phyloP scores from a whole-genome alignment of 2,329 filamentous ascomycete genomes.

The Setomelanomma holmii region DNA sequence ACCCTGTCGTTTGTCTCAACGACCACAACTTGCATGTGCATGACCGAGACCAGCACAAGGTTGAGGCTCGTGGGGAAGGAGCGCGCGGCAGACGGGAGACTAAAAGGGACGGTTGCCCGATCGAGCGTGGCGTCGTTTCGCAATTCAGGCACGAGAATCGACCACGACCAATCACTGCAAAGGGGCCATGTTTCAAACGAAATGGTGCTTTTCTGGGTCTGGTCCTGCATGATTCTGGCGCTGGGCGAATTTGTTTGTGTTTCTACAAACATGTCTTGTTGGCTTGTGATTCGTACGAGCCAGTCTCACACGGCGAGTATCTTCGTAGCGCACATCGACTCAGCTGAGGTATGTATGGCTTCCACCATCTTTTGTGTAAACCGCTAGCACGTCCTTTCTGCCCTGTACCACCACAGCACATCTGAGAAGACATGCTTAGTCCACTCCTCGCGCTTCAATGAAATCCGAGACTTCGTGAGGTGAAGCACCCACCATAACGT shows the following conservation, averaged over 20 bases:
- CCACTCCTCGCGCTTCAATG: background rate
- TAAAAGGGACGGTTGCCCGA: conserved; percentile 10
- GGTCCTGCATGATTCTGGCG: background rate
- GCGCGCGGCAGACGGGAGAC: conserved; percentile 17
- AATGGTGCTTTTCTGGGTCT: background rate
- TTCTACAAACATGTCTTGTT: background rate
- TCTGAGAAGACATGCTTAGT: too few species aligned
- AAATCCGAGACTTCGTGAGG: background rate
- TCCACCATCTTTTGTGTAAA: too few species aligned
- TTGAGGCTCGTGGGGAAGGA: conserved; percentile 16
- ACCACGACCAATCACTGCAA: conserved; percentile 22
- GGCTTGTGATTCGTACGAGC: background rate
- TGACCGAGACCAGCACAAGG: background rate
- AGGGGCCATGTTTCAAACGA: conserved; percentile 22
- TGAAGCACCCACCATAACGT: background rate
- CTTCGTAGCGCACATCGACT: background rate
- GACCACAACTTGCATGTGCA: background rate
- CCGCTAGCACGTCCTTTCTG: too few species aligned
- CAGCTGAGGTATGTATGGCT: background rate
- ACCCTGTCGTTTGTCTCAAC: conserved; percentile 2
- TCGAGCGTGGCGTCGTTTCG: conserved; percentile 28
- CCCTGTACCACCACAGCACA: too few species aligned
- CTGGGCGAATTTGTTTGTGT: background rate
- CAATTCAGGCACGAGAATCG: conserved; percentile 24
- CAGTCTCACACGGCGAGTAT: background rate